Evolutionary conservation across 805 yeast species (phyloP).

Genomic region (Starmerella bombicola): DNA sequence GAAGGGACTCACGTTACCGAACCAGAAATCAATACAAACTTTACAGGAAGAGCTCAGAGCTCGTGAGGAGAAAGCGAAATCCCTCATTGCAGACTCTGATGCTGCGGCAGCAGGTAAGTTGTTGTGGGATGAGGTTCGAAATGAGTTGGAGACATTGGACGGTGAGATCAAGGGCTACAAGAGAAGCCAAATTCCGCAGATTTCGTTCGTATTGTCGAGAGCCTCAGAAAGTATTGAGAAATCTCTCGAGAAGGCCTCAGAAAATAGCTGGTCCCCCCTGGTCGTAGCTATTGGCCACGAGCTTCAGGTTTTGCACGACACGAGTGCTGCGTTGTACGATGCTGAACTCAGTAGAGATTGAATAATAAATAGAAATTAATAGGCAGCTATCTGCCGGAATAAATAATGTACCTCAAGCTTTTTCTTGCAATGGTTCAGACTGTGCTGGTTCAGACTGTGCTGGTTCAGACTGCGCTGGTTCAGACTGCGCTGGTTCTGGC

Average conservation of each 20-base stretch:
- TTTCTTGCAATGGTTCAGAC: too few species aligned
- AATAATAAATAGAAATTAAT: too few species aligned
- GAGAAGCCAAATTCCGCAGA: conserved; percentile 13
- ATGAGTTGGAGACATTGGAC: conserved; percentile 19
- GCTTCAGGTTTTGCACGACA: conserved; percentile 21
- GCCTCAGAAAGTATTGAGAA: conserved; percentile 12
- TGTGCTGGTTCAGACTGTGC: too few species aligned
- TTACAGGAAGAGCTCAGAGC: not conserved
- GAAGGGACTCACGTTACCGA: not conserved
- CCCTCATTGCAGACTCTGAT: conserved; percentile 12
- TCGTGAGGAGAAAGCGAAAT: conserved; percentile 2
- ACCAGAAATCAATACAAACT: not conserved
- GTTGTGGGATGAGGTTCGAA: conserved; percentile 11
- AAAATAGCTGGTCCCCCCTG: conserved; percentile 23
- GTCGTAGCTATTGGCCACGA: conserved; percentile 27
- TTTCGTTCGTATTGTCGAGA: conserved; percentile 15
- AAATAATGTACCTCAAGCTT: too few species aligned
- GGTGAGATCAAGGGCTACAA: conserved; percentile 11
- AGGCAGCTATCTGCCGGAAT: too few species aligned
- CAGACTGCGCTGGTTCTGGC: too few species aligned
- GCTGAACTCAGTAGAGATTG: not conserved
- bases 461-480: too few species aligned
- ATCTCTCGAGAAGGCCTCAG: conserved; percentile 15
- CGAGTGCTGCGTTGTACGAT: conserved; percentile 19
- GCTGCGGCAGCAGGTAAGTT: conserved; percentile 14